These are phyloP conservation scores for Boletus sp. DNA, from an alignment of 768 basidiomycete genomes.

Conservation along the genomic window DNA sequence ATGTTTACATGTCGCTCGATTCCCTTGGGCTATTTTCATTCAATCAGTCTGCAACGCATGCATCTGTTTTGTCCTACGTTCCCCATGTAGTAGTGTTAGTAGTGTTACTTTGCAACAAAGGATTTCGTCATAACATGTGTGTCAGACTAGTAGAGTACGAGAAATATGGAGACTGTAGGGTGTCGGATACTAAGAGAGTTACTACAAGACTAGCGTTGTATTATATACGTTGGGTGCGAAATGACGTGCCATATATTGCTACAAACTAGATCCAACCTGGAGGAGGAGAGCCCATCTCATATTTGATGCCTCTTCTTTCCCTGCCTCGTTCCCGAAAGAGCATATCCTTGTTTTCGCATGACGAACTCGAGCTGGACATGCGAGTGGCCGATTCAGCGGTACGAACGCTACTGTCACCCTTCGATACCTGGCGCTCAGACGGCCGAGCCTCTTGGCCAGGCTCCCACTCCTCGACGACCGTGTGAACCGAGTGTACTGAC, in stretches of 20 bases:
- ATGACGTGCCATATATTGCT: neutral
- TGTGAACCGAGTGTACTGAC: constrained; percentile 60
- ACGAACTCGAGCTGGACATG: constrained; percentile 8
- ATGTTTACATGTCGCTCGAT: constrained; percentile 23
- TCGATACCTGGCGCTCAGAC: constrained; percentile 7
- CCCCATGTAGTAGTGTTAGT: constrained; percentile 22
- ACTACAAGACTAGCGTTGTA: neutral
- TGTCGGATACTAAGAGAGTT: neutral
- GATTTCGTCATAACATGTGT: constrained; percentile 3
- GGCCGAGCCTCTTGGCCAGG: constrained; percentile 15
- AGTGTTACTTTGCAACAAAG: constrained; percentile 10
- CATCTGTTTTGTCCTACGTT: constrained; percentile 21
- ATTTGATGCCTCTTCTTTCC: neutral
- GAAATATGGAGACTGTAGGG: neutral
- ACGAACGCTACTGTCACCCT: neutral
- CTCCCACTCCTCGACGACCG: constrained; percentile 55
- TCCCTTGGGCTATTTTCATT: constrained; percentile 18
- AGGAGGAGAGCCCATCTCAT: constrained; percentile 26
- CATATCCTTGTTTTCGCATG: constrained; percentile 13
- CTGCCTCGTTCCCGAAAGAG: constrained; percentile 16
- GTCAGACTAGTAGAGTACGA: neutral
- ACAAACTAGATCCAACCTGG: constrained; percentile 48
- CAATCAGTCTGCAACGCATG: constrained; percentile 10
- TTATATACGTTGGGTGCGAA: neutral
- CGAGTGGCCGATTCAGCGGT: neutral